Base-by-base conservation (phyloP, 2,329 filamentous ascomycete species). In the Calonectria ilicicola region DNA sequence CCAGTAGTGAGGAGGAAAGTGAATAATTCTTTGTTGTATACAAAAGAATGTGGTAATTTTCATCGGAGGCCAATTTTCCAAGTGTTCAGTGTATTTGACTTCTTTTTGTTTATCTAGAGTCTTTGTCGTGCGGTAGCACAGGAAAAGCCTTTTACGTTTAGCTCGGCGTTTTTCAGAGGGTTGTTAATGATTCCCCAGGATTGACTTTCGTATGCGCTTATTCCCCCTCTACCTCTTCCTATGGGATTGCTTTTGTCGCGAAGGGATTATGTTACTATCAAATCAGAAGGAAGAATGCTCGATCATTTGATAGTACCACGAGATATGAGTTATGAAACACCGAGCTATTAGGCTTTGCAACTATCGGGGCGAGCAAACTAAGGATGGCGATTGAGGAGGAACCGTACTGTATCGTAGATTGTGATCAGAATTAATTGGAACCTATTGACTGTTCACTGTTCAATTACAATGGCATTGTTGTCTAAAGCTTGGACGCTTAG, bases 1-100 rank as follows among this genome's bases (percentile, higher is more conserved):
- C 76, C 67, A 85, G 81, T 53, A 83, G 83, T 29, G 77, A 78
- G 14, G 82, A 84, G 67, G 82, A 83, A 42, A 80, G 74, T 26
- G 27, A 40, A 4, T 78, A 47, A 63, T 71, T 15, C 19, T 49
- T 27, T 17, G 3, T 23, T 40, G 21, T 27, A 15, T 10, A 53
- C 15, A 29, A 32, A 40, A 21, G 40, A 23, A 44, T 60, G 67
- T 42, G 44, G 29, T 73, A 70, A 38, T n/a, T 29, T 58, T 12
- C 9, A 23, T 15, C 23, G 5, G 23, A 17, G 38, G 26, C 29
- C 10, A 14, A 40, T 26, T 21, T 21, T 9, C n/a, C 40, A 44
- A 44, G 46, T 44, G 49, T 10, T 62, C n/a, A 38, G 44, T 40
- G 17, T 40, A 17, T 38, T 53, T 23, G 40, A 40, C n/a, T 56